phyloP scores from a whole-genome alignment of 1,139 yeast species.

The Debaryomycetaceae sp. region DNA sequence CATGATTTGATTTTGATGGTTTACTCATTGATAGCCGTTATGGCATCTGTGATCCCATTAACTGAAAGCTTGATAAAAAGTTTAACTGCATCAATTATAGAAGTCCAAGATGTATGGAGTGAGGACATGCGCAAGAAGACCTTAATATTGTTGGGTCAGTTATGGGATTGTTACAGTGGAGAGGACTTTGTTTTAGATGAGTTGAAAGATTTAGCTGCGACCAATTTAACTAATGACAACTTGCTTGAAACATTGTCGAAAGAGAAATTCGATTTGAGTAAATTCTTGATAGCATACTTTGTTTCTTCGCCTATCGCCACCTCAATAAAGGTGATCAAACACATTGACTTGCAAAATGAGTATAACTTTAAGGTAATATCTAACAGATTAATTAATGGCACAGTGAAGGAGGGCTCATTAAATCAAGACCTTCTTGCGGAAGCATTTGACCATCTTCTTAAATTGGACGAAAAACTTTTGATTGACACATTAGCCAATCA shows the following conservation, averaged over 20 bases:
- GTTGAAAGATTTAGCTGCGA: conserved; percentile 15
- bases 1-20: conserved; percentile 78
- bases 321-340: conserved; percentile 20
- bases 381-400: conserved; percentile 19
- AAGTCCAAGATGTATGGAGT: conserved; percentile 19
- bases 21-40: conserved; percentile 75
- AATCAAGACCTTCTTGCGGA: conserved; percentile 32
- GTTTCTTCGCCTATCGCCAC: conserved; percentile 17
- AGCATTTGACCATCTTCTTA: conserved; percentile 45
- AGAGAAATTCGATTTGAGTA: conserved; percentile 30
- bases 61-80: conserved; percentile 62
- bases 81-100: conserved; percentile 61
- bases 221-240: conserved; percentile 13
- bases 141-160: conserved; percentile 39
- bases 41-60: conserved; percentile 70
- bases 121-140: conserved; percentile 27
- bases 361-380: conserved; percentile 21
- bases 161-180: conserved; percentile 33
- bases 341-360: conserved; percentile 18
- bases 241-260: conserved; percentile 15
- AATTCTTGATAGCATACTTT: conserved; percentile 28
- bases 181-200: conserved; percentile 14
- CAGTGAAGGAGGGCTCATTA: conserved; percentile 15
- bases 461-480: conserved; percentile 38
- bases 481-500: conserved; percentile 35